Percentiles rank a stretch among this genome's conserved stretches.
Conservation (phyloP, 2,329 filamentous ascomycete species). For the Biscogniauxia mediterranea region DNA sequence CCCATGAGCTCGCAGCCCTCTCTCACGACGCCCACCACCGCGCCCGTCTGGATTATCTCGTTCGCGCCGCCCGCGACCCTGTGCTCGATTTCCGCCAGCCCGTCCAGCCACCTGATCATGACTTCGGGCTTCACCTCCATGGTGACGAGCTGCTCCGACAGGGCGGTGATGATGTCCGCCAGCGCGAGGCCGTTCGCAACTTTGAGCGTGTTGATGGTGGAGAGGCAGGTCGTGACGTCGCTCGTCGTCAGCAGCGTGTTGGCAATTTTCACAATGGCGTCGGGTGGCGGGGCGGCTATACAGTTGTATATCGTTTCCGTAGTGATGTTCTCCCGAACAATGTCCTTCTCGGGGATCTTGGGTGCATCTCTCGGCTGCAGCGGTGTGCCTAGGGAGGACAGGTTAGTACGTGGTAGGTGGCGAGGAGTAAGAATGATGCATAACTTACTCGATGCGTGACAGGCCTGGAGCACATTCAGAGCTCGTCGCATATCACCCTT, state of each 20-base stretch:
- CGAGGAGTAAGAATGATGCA: not conserved
- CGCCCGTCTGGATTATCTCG: conserved; percentile 88
- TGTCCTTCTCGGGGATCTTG: conserved; percentile 60
- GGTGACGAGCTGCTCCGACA: conserved; percentile 78
- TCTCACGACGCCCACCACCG: conserved; percentile 83
- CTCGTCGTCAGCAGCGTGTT: conserved; percentile 78
- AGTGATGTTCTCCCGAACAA: conserved; percentile 75
- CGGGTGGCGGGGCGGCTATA: conserved; percentile 90
- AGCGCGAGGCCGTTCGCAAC: conserved; percentile 80
- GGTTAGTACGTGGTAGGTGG: conserved; percentile 1
- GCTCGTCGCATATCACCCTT: conserved; percentile 96
- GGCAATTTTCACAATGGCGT: conserved; percentile 81
- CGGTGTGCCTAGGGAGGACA: conserved; percentile 57
- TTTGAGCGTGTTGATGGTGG: conserved; percentile 86
- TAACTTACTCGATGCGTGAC: conserved; percentile 80
- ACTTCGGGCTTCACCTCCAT: conserved; percentile 84
- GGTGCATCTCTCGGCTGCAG: conserved; percentile 59
- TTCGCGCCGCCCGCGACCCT: conserved; percentile 82
- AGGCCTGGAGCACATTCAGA: conserved; percentile 93
- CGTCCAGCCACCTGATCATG: conserved; percentile 87
- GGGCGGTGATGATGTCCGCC: conserved; percentile 86
- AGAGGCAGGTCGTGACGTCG: conserved; percentile 86
- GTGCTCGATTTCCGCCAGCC: conserved; percentile 90
- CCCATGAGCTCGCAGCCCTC: conserved; percentile 74
- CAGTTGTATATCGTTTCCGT: conserved; percentile 96